These are phyloP conservation scores for Pichia pseudocactophila DNA, from an alignment of 805 yeast species.

Conservation along the genomic window DNA sequence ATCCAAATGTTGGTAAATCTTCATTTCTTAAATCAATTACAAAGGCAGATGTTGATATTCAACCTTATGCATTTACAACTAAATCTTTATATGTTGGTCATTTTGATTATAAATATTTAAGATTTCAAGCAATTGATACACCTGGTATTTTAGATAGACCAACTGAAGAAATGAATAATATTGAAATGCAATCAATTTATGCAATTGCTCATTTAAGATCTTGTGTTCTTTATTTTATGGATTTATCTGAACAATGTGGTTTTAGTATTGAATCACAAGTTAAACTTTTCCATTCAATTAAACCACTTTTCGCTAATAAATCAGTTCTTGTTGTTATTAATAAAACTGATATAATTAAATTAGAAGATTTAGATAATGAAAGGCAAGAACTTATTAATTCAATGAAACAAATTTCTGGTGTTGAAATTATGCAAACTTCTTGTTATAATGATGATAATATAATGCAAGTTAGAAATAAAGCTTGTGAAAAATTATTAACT, in stretches of 20 bases:
- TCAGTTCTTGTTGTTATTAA: constrained; percentile 92
- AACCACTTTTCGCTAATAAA: constrained; percentile 95
- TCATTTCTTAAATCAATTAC: constrained; percentile 89
- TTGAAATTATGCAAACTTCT: constrained; percentile 87
- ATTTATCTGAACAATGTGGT: constrained; percentile 98
- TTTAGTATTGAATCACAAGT: constrained; percentile 96
- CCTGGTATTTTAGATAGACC: constrained; percentile 99
- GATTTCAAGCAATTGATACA: constrained; percentile 98
- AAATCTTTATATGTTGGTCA: constrained; percentile 97
- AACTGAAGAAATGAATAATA: constrained; percentile 98
- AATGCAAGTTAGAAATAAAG: constrained; percentile 92
- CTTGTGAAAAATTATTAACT: constrained; percentile 92
- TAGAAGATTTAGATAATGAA: constrained; percentile 74
- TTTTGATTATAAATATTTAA: constrained; percentile 92
- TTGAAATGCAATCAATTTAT: constrained; percentile 98
- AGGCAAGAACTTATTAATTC: constrained; percentile 64
- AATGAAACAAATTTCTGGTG: constrained; percentile 61
- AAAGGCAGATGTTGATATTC: constrained; percentile 97
- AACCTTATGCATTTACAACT: constrained; percentile 98
- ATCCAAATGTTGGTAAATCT: constrained; percentile 98
- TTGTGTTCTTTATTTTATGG: constrained; percentile 96
- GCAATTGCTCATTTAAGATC: constrained; percentile 98
- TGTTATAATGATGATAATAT: constrained; percentile 92
- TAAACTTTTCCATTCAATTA: constrained; percentile 90
- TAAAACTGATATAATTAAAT: constrained; percentile 83